Percentiles rank a stretch among this genome's conserved stretches.
Conservation (phyloP, 1,284 basidiomycete genomes). For the Marasmius tenuissimus region DNA sequence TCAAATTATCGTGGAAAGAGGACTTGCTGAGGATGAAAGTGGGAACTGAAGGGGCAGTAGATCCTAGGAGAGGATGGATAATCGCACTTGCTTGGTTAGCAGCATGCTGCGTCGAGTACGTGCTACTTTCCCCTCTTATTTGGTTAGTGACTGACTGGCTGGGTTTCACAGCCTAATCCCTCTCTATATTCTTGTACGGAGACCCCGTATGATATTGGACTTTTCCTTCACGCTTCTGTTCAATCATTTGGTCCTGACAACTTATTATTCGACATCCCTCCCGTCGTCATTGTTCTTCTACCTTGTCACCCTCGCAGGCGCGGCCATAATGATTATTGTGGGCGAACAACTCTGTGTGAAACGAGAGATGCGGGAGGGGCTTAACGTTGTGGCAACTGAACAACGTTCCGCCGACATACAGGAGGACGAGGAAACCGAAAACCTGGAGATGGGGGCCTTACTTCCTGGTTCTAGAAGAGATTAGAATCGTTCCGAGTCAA, state of each 20-base stretch:
- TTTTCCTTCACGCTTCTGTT: slow-evolving; percentile 89
- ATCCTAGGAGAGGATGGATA: slow-evolving; percentile 83
- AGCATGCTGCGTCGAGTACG: slow-evolving; percentile 78
- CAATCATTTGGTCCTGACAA: slow-evolving; percentile 89
- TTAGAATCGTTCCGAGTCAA: not conserved
- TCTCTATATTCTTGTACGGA: slow-evolving; percentile 83
- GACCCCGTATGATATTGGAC: slow-evolving; percentile 93
- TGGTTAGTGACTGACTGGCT: not conserved
- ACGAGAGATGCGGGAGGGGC: slow-evolving; percentile 88
- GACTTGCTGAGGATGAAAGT: slow-evolving; percentile 45
- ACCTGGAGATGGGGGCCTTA: slow-evolving; percentile 60
- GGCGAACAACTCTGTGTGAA: slow-evolving; percentile 93
- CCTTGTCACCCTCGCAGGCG: slow-evolving; percentile 72
- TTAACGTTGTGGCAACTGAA: slow-evolving; percentile 44
- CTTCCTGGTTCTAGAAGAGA: slow-evolving; percentile 8
- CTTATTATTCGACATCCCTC: slow-evolving; percentile 85
- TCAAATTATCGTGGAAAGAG: slow-evolving; percentile 54
- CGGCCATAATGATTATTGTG: slow-evolving; percentile 73
- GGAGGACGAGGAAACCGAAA: slow-evolving; percentile 41
- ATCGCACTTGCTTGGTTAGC: slow-evolving; percentile 83
- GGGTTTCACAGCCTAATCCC: slow-evolving; percentile 14
- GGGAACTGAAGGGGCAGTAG: slow-evolving; percentile 46
- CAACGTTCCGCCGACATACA: slow-evolving; percentile 32
- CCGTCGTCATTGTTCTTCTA: slow-evolving; percentile 92
- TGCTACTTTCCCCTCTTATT: slow-evolving; percentile 7